phyloP scores from a whole-genome alignment of 1,284 basidiomycete species.

The Sanghuangporus weigelae region DNA sequence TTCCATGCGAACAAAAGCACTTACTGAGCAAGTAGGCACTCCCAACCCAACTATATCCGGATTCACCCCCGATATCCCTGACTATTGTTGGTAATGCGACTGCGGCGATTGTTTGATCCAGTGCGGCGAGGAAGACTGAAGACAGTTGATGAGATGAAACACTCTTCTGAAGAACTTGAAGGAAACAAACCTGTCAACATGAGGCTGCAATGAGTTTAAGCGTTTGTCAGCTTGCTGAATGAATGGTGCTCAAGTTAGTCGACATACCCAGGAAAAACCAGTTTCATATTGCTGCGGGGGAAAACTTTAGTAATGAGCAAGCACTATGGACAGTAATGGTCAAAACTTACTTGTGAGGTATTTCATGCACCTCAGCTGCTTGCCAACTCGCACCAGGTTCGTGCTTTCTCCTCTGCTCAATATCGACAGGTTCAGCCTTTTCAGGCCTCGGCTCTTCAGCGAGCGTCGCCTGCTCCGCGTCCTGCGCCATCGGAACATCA shows the following conservation, averaged over 20 bases:
- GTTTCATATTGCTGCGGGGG: conserved; percentile 15
- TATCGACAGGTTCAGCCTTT: conserved; percentile 2
- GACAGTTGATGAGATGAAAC: background rate
- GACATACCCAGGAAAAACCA: conserved; percentile 18
- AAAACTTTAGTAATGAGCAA: background rate
- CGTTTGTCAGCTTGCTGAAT: background rate
- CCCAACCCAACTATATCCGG: conserved; percentile 22
- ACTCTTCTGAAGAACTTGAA: background rate
- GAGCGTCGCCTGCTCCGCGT: conserved; percentile 10
- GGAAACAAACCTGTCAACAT: conserved; percentile 16
- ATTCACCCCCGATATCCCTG: conserved; percentile 29
- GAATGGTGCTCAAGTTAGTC: background rate
- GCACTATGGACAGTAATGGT: background rate
- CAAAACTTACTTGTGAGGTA: conserved; percentile 16
- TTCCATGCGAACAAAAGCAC: conserved; percentile 21
- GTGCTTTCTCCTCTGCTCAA: conserved; percentile 13
- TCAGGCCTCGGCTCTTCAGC: conserved; percentile 11
- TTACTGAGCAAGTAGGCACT: conserved; percentile 32
- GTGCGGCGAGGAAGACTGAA: conserved; percentile 27
- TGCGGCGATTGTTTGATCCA: conserved; percentile 33
- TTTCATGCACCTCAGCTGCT: conserved; percentile 12
- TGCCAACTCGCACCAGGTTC: conserved; percentile 13
- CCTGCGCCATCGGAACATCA: background rate
- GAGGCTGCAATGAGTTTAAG: background rate
- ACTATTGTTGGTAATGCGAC: conserved; percentile 30